A percentile compares a stretch with the other conserved stretches of the same genome.
phyloP scores from a whole-genome alignment of 768 basidiomycete genomes.

The Galerina marginata region DNA sequence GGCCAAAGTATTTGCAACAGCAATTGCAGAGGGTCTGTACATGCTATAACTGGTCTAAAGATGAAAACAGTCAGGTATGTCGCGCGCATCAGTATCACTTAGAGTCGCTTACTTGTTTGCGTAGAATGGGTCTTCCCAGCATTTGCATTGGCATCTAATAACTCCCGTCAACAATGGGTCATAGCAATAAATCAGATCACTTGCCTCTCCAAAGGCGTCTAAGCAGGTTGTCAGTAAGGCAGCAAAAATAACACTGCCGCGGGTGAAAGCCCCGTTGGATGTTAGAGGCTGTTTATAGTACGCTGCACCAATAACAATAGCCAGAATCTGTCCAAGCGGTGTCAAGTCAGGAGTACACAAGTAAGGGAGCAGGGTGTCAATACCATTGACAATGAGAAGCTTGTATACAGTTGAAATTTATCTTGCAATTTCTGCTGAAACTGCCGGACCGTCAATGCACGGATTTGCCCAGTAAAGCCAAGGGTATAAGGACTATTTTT shows the following conservation, averaged over 20 bases:
- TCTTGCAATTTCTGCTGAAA: slow-evolving; percentile 79
- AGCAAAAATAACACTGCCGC: slow-evolving; percentile 79
- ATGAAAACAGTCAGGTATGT: not conserved
- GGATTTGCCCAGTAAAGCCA: slow-evolving; percentile 75
- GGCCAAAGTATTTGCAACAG: slow-evolving; percentile 68
- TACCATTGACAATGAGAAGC: slow-evolving; percentile 64
- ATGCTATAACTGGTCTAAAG: slow-evolving; percentile 60
- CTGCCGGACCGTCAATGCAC: slow-evolving; percentile 71
- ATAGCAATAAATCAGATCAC: slow-evolving; percentile 18
- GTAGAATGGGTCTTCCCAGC: slow-evolving; percentile 77
- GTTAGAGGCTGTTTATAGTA: slow-evolving; percentile 77
- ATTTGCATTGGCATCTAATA: slow-evolving; percentile 75
- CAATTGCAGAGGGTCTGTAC: slow-evolving; percentile 69
- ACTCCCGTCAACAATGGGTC: slow-evolving; percentile 40
- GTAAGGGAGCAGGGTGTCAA: slow-evolving; percentile 27
- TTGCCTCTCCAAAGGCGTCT: slow-evolving; percentile 74
- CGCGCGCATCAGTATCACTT: not conserved
- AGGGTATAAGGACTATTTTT: slow-evolving; percentile 85
- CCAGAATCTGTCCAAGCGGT: slow-evolving; percentile 43
- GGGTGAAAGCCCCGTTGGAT: slow-evolving; percentile 84
- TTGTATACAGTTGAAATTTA: slow-evolving; percentile 76
- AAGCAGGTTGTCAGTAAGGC: slow-evolving; percentile 70
- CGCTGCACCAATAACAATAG: slow-evolving; percentile 74
- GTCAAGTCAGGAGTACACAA: not conserved
- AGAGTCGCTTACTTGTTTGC: slow-evolving; percentile 54